Evolutionary conservation across 2,329 filamentous ascomycete species (phyloP).

Genomic region (Fusarium sp.): DNA sequence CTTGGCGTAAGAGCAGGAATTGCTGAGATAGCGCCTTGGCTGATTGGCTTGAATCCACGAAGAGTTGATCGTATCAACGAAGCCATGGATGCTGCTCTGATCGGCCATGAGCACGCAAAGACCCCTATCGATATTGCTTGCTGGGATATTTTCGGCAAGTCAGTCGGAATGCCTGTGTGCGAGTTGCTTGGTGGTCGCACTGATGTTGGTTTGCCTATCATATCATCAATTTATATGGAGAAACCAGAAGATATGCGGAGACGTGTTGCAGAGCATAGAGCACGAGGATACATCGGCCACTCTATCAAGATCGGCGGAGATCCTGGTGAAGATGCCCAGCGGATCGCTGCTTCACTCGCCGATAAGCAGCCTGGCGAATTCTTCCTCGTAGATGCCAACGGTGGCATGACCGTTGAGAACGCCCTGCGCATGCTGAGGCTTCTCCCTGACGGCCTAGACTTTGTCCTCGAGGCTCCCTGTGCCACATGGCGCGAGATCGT

Average conservation of each 20-base stretch:
- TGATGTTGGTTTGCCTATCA: slow-evolving; percentile 20
- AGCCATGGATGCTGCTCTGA: slow-evolving; percentile 29
- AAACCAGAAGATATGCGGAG: slow-evolving; percentile 30
- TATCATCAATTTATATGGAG: slow-evolving; percentile 33
- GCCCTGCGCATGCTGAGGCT: slow-evolving; percentile 30
- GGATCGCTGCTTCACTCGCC: slow-evolving; percentile 27
- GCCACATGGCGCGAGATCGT: slow-evolving; percentile 27
- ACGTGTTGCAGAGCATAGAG: slow-evolving; percentile 16
- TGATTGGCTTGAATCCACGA: slow-evolving; percentile 28
- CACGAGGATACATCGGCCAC: slow-evolving; percentile 24
- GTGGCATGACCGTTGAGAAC: slow-evolving; percentile 30
- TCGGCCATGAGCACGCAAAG: slow-evolving; percentile 30
- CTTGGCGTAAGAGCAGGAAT: slow-evolving; percentile 32
- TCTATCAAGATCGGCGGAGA: slow-evolving; percentile 35
- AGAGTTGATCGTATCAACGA: slow-evolving; percentile 36
- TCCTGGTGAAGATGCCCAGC: slow-evolving; percentile 12
- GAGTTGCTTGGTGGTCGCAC: slow-evolving; percentile 35
- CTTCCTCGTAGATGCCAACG: slow-evolving; percentile 35
- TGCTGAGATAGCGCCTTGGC: slow-evolving; percentile 21
- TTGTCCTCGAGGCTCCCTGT: slow-evolving; percentile 37
- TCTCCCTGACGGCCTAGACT: slow-evolving; percentile 28
- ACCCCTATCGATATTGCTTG: slow-evolving; percentile 33
- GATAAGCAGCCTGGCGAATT: slow-evolving; percentile 30
- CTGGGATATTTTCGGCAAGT: slow-evolving; percentile 37
- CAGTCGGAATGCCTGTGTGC: slow-evolving; percentile 32